phyloP scores from a whole-genome alignment of 306 rosid genomes.

The Ceratonia siliqua region DNA sequence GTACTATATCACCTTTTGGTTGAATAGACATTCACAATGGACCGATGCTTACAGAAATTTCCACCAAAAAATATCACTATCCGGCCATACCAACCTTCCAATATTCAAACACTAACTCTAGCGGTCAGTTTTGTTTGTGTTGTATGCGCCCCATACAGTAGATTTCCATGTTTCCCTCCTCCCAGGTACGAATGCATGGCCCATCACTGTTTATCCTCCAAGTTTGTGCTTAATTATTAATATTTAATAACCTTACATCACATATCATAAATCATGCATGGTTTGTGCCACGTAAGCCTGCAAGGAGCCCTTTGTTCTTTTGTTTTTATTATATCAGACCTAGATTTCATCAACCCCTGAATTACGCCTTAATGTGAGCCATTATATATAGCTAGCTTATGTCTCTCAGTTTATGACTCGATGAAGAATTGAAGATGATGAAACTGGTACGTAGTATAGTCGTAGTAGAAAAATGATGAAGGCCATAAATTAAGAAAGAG shows the following conservation, averaged over 20 bases:
- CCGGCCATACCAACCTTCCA: too few relatives aligned
- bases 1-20: background rate
- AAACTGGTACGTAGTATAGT: too few relatives aligned
- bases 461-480: background rate
- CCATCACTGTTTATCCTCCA: conserved; percentile 23
- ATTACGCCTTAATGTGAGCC: conserved; percentile 59
- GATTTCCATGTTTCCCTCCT: conserved; percentile 48
- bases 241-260: too few relatives aligned
- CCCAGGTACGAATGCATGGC: conserved; percentile 28
- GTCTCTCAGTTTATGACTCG: conserved; percentile 40
- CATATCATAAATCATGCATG: background rate
- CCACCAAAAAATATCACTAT: background rate
- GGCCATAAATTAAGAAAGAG: background rate
- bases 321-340: background rate
- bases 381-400: conserved; percentile 1
- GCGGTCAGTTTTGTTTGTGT: conserved; percentile 39
- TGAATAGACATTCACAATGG: background rate
- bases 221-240: conserved; percentile 9
- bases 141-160: conserved; percentile 32
- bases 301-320: background rate
- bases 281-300: background rate
- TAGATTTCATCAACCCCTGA: conserved; percentile 56
- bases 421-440: too few relatives aligned
- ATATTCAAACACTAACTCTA: too few relatives aligned
- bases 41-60: background rate